Evolutionary conservation across 2,329 filamentous ascomycete genomes (phyloP), one percentile per base, ranked within the genome.

Genomic region (Fusarium sp.): DNA sequence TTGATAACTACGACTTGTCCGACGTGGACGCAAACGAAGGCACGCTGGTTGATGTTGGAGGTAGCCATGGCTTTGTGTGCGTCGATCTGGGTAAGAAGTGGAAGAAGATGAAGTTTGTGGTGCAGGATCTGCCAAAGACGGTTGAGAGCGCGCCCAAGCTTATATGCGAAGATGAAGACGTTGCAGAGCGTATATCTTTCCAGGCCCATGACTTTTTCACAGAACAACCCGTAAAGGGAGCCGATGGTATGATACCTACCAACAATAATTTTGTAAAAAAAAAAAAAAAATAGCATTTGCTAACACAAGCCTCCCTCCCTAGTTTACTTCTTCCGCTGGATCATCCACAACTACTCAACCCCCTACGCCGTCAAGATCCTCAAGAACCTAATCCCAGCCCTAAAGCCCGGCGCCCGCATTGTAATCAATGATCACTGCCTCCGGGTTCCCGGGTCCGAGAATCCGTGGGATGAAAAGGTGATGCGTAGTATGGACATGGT

Each of bases 311-410:
- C n/a, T 20, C 38, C 27, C 29, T 31, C 29, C 29, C 29, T 31
- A 85, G 83, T 90, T 20, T 92, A 91, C 80, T 85, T 88, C 74
- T 87, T 91, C 79, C 87, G 89, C 57, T 87, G 87, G 84, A 90
- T 92, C 70, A 80, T 92, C 9, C 89, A 92, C 78, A 90, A 92
- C 80, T 90, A 89, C 82, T 87, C 89, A 0, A 89, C 89, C 16
- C 84, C 85, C 4, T 87, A 89, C 64, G 85, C 85, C 5, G 76
- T 86, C 52, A 82, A 83, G 52, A 87, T 90, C 42, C 80, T 88
- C 40, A 83, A 83, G 69, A 85, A 84, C 22, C 82, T 91, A 10
- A 80, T 89, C 3, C 88, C 89, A 2, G 85, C 89, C 37, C 80
- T 91, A 61, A 88, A 90, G 79, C 85, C 87, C 2, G 86, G 90